Conservation (phyloP, 2,329 filamentous ascomycete species). For the Sclerotinia glacialis region DNA sequence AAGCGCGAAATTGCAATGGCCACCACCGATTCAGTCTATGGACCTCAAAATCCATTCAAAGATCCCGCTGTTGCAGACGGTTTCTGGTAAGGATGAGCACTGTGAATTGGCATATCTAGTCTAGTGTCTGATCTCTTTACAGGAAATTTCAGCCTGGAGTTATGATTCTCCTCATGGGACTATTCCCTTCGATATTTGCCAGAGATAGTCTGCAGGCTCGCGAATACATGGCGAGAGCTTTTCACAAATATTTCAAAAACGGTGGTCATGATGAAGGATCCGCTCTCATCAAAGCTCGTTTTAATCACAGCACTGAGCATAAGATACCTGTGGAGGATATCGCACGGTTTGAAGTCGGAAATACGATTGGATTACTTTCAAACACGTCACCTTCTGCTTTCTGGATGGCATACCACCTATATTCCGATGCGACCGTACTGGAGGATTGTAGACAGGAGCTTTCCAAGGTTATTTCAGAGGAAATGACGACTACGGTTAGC, state of each 20-base stretch:
- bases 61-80: neutral
- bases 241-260: constrained; percentile 43
- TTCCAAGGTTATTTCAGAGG: neutral
- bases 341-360: constrained; percentile 44
- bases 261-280: constrained; percentile 44
- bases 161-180: constrained; percentile 14
- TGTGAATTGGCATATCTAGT: neutral
- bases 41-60: constrained; percentile 1
- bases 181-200: constrained; percentile 22
- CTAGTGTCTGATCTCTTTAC: neutral
- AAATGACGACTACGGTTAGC: neutral
- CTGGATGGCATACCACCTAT: constrained; percentile 44
- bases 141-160: neutral
- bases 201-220: constrained; percentile 40
- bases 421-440: constrained; percentile 39
- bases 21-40: neutral
- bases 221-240: constrained; percentile 39
- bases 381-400: constrained; percentile 44
- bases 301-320: constrained; percentile 37
- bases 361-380: constrained; percentile 43
- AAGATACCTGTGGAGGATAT: constrained; percentile 42
- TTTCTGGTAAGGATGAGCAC: constrained; percentile 1
- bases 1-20: neutral
- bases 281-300: constrained; percentile 41
- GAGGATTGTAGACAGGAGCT: constrained; percentile 34